These are phyloP conservation scores for Suillus bovinus DNA, from an alignment of 768 basidiomycete genomes.

Conservation along the genomic window DNA sequence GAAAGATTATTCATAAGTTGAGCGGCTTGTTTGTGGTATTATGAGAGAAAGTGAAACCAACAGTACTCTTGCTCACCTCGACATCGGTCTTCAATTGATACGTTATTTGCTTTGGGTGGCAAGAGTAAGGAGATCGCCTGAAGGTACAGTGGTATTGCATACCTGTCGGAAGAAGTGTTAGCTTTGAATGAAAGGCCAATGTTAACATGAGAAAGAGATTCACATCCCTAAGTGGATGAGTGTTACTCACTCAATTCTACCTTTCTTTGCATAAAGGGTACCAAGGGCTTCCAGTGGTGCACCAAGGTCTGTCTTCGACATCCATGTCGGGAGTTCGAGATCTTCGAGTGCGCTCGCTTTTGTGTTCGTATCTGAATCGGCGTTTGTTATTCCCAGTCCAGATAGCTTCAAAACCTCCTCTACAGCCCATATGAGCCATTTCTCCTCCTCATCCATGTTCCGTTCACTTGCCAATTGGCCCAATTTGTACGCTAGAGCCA, in stretches of 20 bases:
- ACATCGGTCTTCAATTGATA: constrained; percentile 52
- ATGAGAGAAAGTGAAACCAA: neutral
- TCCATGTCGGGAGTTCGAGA: constrained; percentile 62
- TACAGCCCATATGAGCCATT: constrained; percentile 44
- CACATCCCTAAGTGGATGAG: neutral
- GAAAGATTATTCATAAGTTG: constrained; percentile 52
- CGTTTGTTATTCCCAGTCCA: constrained; percentile 14
- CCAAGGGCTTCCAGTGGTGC: constrained; percentile 71
- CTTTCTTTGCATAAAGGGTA: constrained; percentile 55
- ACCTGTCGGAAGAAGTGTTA: constrained; percentile 37
- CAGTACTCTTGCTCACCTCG: constrained; percentile 43
- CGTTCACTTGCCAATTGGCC: constrained; percentile 41
- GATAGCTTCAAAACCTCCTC: constrained; percentile 41
- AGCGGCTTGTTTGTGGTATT: constrained; percentile 32
- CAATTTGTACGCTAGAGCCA: constrained; percentile 47
- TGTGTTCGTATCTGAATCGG: neutral
- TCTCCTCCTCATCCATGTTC: constrained; percentile 40
- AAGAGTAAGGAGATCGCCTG: constrained; percentile 64
- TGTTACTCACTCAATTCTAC: constrained; percentile 43
- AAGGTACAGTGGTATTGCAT: constrained; percentile 64
- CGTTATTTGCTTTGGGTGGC: constrained; percentile 36
- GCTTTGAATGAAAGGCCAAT: neutral
- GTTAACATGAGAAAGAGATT: neutral
- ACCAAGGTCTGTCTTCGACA: constrained; percentile 56
- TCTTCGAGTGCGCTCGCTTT: constrained; percentile 42